phyloP scores from a whole-genome alignment of 257 asterid species.

The Leptodermis oblonga region DNA sequence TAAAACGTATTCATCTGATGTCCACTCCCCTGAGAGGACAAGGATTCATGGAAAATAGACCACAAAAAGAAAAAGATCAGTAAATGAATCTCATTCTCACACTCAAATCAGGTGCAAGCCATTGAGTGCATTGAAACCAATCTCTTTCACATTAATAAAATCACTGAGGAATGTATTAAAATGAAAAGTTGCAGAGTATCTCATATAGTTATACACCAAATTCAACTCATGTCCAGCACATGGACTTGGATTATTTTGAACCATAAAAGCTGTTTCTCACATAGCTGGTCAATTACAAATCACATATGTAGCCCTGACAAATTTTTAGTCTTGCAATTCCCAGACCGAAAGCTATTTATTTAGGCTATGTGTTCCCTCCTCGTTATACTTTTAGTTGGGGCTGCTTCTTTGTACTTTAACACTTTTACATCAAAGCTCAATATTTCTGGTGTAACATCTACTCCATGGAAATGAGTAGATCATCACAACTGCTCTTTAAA shows the following conservation, averaged over 20 bases:
- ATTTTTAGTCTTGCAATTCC: background rate
- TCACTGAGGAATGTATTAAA: background rate
- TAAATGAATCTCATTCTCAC: background rate
- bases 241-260: background rate
- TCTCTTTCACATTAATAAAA: background rate
- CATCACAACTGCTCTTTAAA: background rate
- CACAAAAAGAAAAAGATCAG: background rate
- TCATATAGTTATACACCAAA: background rate
- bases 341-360: background rate
- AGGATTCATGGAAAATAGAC: background rate
- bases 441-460: background rate
- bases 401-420: background rate
- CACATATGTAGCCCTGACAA: background rate
- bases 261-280: background rate
- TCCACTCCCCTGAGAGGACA: conserved; percentile 44
- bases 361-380: background rate
- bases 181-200: background rate
- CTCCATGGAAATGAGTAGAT: background rate
- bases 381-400: background rate
- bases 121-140: background rate
- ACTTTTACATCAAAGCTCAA: background rate
- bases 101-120: background rate
- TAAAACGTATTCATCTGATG: conserved; percentile 35
- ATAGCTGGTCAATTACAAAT: background rate
- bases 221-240: background rate